Evolutionary conservation across 2,329 filamentous ascomycete genomes (phyloP).

Genomic region (Phyllosticta paracitricarpa): DNA sequence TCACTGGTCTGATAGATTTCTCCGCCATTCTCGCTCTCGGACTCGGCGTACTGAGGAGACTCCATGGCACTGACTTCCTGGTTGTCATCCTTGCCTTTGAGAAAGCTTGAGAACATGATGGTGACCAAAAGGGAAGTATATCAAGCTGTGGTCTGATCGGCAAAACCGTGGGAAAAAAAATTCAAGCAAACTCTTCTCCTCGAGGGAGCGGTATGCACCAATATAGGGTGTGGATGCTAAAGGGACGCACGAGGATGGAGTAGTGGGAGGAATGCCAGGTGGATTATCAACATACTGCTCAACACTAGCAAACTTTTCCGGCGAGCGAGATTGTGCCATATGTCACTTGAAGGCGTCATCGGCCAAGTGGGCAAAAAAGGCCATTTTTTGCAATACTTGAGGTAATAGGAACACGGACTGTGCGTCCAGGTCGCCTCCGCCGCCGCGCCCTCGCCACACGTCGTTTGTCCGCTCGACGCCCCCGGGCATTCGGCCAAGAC

Average conservation of each 20-base stretch:
- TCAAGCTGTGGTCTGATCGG: not conserved
- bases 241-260: not conserved
- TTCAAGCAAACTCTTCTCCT: not conserved
- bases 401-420: conserved; percentile 4
- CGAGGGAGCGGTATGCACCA: not conserved
- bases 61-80: not conserved
- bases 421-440: not conserved
- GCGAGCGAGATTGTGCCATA: conserved; percentile 7
- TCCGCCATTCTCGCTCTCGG: conserved; percentile 6
- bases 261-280: not conserved
- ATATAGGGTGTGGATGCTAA: not conserved
- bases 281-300: conserved; percentile 5
- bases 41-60: not conserved
- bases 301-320: conserved; percentile 5
- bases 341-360: conserved; percentile 8
- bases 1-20: conserved; percentile 10
- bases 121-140: not conserved
- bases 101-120: conserved; percentile 4
- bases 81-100: conserved; percentile 3
- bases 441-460: conserved; percentile 4
- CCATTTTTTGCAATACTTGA: conserved; percentile 7
- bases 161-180: not conserved
- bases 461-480: not conserved
- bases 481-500: not conserved
- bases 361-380: conserved; percentile 5